Evolutionary conservation across 257 asterid species (phyloP).

Genomic region (Parsonsia alboflavescens): DNA sequence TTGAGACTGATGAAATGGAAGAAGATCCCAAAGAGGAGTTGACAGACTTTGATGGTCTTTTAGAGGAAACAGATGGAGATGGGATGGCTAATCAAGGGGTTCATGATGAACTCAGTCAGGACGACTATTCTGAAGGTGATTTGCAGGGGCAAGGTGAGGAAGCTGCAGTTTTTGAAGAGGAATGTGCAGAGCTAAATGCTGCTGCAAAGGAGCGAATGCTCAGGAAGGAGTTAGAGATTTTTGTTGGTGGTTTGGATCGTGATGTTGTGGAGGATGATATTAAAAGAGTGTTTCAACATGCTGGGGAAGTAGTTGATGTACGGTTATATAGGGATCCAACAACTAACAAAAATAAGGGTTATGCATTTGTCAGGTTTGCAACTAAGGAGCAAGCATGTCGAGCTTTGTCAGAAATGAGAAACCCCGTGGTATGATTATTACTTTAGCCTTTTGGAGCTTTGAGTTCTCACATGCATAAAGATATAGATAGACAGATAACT

Average conservation of each 20-base stretch:
- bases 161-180: conserved; percentile 44
- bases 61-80: conserved; percentile 45
- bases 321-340: conserved; percentile 46
- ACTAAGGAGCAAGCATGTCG: conserved; percentile 51
- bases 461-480: background rate
- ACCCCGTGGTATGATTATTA: conserved; percentile 50
- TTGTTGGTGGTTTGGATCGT: conserved; percentile 66
- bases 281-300: conserved; percentile 49
- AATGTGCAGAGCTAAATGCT: conserved; percentile 42
- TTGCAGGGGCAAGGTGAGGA: conserved; percentile 33
- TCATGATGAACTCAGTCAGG: conserved; percentile 35
- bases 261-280: conserved; percentile 53
- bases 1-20: conserved; percentile 26
- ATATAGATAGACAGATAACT: background rate
- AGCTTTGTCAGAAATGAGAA: conserved; percentile 58
- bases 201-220: conserved; percentile 46
- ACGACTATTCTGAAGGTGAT: conserved; percentile 35
- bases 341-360: conserved; percentile 61
- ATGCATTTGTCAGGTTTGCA: conserved; percentile 60
- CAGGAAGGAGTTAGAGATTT: conserved; percentile 57
- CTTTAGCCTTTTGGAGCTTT: background rate
- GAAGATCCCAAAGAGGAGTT: conserved; percentile 27
- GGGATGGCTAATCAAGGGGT: conserved; percentile 44
- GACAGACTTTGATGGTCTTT: conserved; percentile 33
- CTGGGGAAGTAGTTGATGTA: conserved; percentile 56